Evolutionary conservation across 2,329 filamentous ascomycete species (phyloP).

Genomic region (Penicillium sp.): DNA sequence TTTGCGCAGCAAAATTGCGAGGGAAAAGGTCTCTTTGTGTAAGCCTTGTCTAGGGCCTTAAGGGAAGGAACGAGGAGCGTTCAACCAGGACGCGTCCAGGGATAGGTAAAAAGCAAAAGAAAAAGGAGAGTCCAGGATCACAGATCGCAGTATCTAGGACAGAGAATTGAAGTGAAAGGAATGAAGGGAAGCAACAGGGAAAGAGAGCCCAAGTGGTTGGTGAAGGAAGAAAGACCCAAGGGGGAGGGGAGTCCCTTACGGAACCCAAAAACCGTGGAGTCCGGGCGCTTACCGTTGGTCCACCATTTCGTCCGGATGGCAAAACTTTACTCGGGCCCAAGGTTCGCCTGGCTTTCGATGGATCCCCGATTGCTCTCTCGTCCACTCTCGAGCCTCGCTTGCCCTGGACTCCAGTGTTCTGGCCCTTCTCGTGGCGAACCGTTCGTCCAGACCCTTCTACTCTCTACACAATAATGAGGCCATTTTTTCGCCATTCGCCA

Average conservation of each 20-base stretch:
- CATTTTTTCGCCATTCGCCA: conserved; percentile 1
- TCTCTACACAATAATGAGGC: neutral
- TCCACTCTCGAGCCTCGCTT: neutral
- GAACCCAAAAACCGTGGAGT: neutral
- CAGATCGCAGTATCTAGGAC: conserved; percentile 22
- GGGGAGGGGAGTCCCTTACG: conserved; percentile 12
- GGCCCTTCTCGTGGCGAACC: conserved; percentile 6
- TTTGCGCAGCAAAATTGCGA: conserved; percentile 34
- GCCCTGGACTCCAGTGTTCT: neutral
- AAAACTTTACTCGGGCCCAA: neutral
- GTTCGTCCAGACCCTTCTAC: conserved; percentile 7
- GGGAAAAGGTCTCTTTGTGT: conserved; percentile 17
- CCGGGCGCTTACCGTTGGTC: neutral
- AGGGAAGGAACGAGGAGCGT: conserved; percentile 34
- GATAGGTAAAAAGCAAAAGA: conserved; percentile 13
- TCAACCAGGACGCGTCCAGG: conserved; percentile 41
- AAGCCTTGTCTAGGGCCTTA: conserved; percentile 11
- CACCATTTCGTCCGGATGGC: neutral
- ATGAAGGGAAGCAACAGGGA: conserved; percentile 25
- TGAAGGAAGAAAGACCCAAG: conserved; percentile 1
- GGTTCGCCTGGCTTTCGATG: neutral
- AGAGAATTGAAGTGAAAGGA: conserved; percentile 12
- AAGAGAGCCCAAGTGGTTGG: conserved; percentile 19
- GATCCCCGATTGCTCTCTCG: neutral
- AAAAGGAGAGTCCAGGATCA: conserved; percentile 31